Evolutionary conservation across 179 eudicot genomes (phyloP), one percentile per base, ranked within the genome.

Genomic region (Corrigiola litoralis): DNA sequence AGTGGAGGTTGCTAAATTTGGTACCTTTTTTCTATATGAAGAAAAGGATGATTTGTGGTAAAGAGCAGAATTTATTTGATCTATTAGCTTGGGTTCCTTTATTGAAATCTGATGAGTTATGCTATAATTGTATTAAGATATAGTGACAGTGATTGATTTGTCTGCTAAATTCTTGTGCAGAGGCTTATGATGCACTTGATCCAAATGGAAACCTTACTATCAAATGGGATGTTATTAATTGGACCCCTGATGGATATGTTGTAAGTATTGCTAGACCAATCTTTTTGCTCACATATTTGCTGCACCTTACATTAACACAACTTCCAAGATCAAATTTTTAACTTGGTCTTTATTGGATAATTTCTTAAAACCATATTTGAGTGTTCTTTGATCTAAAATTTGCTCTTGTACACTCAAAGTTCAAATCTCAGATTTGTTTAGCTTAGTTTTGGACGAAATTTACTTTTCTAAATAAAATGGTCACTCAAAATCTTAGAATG

Each of bases 161-260:
- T 25, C 64, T 38, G 25, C 60, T 62, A 2, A 48, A 55, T 57
- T 62, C 20, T 23, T 40, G 0, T 73, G 69, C 66, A 78, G 81
- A 78, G 13, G 81, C 81, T 12, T 78, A 78, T 70, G 81, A 77
- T 66, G 78, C 81, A 66, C 81, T 74, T 54, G 81, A 78, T 78
- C 81, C 81, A 12, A 56, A 40, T 49, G 81, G 81, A 78, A 78
- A 78, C 45, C 70, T 78, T 44, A 78, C 81, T 47, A 78, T 78
- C 65, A 78, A 78, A 66, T 78, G 81, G 81, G 81, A 77, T 70
- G 40, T 78, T 45, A 49, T 70, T 36, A 63, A 36, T 46, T 78
- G 81, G 81, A 78, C 81, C 12, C 75, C 75, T 38, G 81, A 78
- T 78, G 81, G 81, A 67, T 78, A 73, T 66, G 70, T 78, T 66